These are phyloP conservation scores for Jacaranda mimosifolia DNA, from an alignment of 257 asterid genomes.

Conservation along the genomic window DNA sequence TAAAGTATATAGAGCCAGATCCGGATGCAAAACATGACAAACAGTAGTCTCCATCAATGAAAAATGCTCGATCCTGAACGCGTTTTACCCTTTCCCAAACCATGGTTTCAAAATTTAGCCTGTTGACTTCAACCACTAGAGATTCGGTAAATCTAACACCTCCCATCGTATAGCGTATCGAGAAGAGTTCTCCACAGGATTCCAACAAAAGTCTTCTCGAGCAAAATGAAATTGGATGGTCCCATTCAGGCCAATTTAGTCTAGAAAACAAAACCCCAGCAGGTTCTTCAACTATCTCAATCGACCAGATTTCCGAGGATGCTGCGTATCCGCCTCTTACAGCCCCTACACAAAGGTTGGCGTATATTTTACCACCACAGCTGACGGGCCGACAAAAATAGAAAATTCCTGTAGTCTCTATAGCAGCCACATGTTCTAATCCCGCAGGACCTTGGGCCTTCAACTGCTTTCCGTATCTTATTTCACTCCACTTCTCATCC, in stretches of 20 bases:
- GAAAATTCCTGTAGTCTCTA: neutral
- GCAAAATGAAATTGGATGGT: neutral
- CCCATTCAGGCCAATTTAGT: neutral
- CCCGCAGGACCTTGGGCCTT: neutral
- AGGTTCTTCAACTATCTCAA: neutral
- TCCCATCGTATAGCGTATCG: neutral
- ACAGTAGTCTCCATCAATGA: neutral
- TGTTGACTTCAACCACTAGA: neutral
- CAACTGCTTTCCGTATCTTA: neutral
- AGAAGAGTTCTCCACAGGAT: neutral
- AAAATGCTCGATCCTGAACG: conserved; percentile 9
- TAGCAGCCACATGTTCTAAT: too few species aligned
- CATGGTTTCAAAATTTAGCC: neutral
- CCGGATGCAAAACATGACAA: neutral
- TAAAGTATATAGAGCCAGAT: neutral
- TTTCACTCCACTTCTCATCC: neutral
- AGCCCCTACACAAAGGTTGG: neutral
- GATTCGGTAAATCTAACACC: neutral
- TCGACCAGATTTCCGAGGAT: neutral
- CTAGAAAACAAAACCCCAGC: neutral
- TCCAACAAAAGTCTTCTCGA: neutral
- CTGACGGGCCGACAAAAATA: neutral
- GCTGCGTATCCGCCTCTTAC: too few species aligned
- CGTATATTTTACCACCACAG: conserved; percentile 6
- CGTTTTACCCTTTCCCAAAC: neutral